Base-by-base conservation (phyloP, 495 filamentous ascomycete genomes). In the Tetracladium marchalianum region DNA sequence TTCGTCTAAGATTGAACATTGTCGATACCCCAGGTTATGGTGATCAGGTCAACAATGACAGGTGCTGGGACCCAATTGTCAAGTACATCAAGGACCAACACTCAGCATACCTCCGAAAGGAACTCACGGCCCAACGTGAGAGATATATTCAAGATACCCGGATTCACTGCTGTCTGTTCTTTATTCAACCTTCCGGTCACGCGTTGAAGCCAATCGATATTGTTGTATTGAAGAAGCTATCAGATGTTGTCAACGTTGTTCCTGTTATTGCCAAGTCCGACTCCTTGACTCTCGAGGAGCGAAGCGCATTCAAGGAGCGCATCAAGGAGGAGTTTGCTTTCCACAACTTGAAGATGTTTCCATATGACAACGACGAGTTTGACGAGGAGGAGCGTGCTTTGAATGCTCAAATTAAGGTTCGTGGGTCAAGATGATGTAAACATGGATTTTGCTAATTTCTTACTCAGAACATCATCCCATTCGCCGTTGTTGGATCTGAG, bases 41-140 rank as follows among this genome's bases (percentile, higher is more conserved):
- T 60, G 92, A 98, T 65, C 87, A 96, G 59, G 92, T 98, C 65
- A 97, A 98, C 81, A 98, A 98, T 70, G 93, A 97, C 62, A 88
- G 94, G 63, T 98, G 92, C 58, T 98, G 92, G 92, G 83, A 93
- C 58, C 90, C 93, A 41, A 99, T 99, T 63, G 90, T 99, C 71
- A 97, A 97, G 72, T 99, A 99, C 70, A 99, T 99, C 77, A 99
- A 99, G 76, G 93, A 99, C 69, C 92, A 99, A 72, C 93, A 99
- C 74, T 93, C 87, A n/a, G 89, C 93, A 57, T 99, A 95, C 70
- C 85, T 99, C 41, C 85, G 93, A 65, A 99, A 99, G 75, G 92
- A 99, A 63, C 88, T 99, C 55, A 97, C 92, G n/a, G 92, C 92
- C 54, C 93, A 99, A 75, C 85, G 92, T 66, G 92, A 99, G 66